Percentiles rank a stretch among this genome's conserved stretches.
These are phyloP conservation scores for Plenodomus tracheiphilus DNA, from an alignment of 2,329 filamentous ascomycete species.

Conservation along the genomic window DNA sequence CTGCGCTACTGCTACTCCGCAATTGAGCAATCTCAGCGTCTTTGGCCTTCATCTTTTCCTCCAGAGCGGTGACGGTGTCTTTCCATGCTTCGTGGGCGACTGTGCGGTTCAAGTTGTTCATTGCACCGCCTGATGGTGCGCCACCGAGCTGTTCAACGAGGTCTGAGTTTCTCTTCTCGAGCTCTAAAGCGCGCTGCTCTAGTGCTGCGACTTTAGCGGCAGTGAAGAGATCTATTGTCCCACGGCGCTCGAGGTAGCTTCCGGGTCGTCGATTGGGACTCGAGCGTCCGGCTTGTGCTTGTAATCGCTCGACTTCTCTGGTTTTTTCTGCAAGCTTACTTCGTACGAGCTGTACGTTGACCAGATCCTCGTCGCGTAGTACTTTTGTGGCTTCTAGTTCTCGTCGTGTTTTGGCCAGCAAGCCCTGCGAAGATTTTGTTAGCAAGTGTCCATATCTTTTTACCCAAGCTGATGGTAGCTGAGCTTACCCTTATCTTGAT, in stretches of 20 bases:
- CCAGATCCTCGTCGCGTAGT: constrained; percentile 48
- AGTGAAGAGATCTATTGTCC: constrained; percentile 47
- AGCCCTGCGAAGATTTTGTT: constrained; percentile 14
- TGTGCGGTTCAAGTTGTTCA: constrained; percentile 39
- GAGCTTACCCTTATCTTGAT: constrained; percentile 44
- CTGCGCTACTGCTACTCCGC: constrained; percentile 10
- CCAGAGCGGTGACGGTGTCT: constrained; percentile 33
- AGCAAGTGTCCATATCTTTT: neutral
- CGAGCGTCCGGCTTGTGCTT: constrained; percentile 23
- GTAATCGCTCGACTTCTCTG: constrained; percentile 37
- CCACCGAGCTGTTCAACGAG: constrained; percentile 36
- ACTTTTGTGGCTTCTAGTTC: constrained; percentile 45
- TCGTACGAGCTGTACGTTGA: constrained; percentile 46
- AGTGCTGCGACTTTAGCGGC: constrained; percentile 48
- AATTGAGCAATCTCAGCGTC: constrained; percentile 34
- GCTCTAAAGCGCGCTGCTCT: constrained; percentile 48
- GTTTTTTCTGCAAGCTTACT: constrained; percentile 47
- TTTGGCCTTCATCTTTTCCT: constrained; percentile 34
- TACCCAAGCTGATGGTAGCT: neutral
- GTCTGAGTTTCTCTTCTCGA: constrained; percentile 47
- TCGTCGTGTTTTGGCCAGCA: constrained; percentile 46
- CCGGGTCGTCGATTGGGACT: constrained; percentile 35
- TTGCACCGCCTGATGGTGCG: constrained; percentile 29
- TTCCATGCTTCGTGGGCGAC: constrained; percentile 44
- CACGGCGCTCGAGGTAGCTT: constrained; percentile 40